phyloP scores from a whole-genome alignment of 169 alveolate species.

The Cryptosporidium sp. region DNA sequence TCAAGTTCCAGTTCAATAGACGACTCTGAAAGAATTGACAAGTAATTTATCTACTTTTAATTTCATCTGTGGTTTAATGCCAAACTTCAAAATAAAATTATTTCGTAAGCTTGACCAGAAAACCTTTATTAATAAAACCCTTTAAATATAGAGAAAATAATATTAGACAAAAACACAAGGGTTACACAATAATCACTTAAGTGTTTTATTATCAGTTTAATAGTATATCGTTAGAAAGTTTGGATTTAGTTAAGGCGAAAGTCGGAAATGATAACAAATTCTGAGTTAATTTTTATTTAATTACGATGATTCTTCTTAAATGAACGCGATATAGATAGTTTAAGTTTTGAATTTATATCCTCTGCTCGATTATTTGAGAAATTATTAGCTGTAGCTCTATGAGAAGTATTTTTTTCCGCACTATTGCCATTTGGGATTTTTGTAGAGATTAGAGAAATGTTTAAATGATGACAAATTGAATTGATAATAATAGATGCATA shows the following conservation, averaged over 20 bases:
- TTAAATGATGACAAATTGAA: slow-evolving; percentile 43
- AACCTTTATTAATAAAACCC: background rate
- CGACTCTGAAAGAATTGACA: background rate
- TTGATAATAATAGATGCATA: slow-evolving; percentile 7
- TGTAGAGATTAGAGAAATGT: slow-evolving; percentile 23
- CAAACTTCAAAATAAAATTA: background rate
- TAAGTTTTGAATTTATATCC: background rate
- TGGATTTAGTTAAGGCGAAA: background rate
- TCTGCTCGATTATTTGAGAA: background rate
- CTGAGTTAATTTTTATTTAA: background rate
- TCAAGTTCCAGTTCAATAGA: background rate
- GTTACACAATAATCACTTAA: background rate
- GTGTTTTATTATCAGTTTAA: background rate
- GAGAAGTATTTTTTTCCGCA: background rate
- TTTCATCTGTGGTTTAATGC: background rate
- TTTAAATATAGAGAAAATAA: background rate
- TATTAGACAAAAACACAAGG: no score
- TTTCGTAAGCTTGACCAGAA: background rate
- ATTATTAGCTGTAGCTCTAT: background rate
- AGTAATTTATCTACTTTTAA: background rate
- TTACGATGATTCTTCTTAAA: slow-evolving; percentile 12
- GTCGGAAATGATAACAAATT: background rate
- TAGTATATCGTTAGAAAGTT: background rate
- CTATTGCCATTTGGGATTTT: background rate
- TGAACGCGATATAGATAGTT: slow-evolving; percentile 46